Conservation (phyloP, 2,329 filamentous ascomycete genomes). For the Penicillium sp. region DNA sequence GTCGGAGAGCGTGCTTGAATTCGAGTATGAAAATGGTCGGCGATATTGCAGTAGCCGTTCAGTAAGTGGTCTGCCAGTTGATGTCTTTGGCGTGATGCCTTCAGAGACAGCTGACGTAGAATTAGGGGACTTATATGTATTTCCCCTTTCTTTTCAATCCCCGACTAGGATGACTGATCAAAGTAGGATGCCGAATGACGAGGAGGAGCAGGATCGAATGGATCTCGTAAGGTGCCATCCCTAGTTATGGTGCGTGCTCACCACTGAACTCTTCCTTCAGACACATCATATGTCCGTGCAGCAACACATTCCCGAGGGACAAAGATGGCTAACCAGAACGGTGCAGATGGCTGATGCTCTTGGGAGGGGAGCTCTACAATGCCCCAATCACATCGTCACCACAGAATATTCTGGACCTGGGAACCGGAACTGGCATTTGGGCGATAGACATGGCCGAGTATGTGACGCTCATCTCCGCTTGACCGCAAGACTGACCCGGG, state of each 20-base stretch:
- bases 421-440: too few species aligned
- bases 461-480: not conserved
- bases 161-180: constrained; percentile 3
- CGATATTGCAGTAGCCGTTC: constrained; percentile 31
- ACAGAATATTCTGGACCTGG: constrained; percentile 34
- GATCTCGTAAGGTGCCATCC: constrained; percentile 18
- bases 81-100: not conserved
- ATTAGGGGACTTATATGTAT: constrained; percentile 16
- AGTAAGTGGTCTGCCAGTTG: constrained; percentile 6
- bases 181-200: constrained; percentile 31
- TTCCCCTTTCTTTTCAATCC: not conserved
- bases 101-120: not conserved
- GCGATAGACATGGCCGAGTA: constrained; percentile 40
- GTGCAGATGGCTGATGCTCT: constrained; percentile 20
- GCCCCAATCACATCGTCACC: constrained; percentile 20
- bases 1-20: constrained; percentile 28
- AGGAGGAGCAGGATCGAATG: constrained; percentile 31
- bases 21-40: constrained; percentile 38
- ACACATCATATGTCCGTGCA: constrained; percentile 17
- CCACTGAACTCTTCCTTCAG: constrained; percentile 8
- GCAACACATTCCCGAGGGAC: not conserved
- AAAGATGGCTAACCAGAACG: constrained; percentile 15
- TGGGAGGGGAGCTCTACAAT: constrained; percentile 22
- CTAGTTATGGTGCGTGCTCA: not conserved
- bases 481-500: constrained; percentile 1